Conservation (phyloP, 805 yeast genomes). For the Starmera pachycereana region DNA sequence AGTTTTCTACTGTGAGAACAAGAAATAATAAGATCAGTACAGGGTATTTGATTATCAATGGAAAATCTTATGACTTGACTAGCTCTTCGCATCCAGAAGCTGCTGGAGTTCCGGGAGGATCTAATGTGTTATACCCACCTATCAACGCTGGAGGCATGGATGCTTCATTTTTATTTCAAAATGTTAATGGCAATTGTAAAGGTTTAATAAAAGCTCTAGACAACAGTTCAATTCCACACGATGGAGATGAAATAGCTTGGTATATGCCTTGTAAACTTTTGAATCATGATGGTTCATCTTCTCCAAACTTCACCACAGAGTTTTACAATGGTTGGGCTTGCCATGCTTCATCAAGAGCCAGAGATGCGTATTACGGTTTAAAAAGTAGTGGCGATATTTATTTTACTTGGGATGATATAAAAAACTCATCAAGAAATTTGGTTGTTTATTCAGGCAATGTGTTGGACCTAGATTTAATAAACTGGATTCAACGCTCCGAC, state of each 20-base stretch:
- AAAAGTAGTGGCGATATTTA: constrained; percentile 62
- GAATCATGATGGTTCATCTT: constrained; percentile 59
- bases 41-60: constrained; percentile 67
- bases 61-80: constrained; percentile 66
- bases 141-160: constrained; percentile 81
- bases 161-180: constrained; percentile 77
- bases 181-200: constrained; percentile 85
- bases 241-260: constrained; percentile 71
- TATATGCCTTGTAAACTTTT: constrained; percentile 86
- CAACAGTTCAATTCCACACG: constrained; percentile 61
- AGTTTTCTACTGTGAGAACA: constrained; percentile 34
- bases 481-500: constrained; percentile 66
- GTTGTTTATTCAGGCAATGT: constrained; percentile 88
- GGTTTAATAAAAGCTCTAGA: constrained; percentile 62
- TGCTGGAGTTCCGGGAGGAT: constrained; percentile 59
- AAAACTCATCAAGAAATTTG: constrained; percentile 58
- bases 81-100: constrained; percentile 73
- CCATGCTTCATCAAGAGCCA: constrained; percentile 65
- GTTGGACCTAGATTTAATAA: constrained; percentile 64
- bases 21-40: constrained; percentile 47
- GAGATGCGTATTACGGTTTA: constrained; percentile 55
- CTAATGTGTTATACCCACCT: constrained; percentile 79
- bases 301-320: constrained; percentile 48
- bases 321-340: constrained; percentile 86
- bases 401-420: constrained; percentile 84